Evolutionary conservation across 225 moss, liverwort and hornwort genomes (phyloP), one percentile per base, ranked within the genome.

Genomic region (Physcomitrium patens): DNA sequence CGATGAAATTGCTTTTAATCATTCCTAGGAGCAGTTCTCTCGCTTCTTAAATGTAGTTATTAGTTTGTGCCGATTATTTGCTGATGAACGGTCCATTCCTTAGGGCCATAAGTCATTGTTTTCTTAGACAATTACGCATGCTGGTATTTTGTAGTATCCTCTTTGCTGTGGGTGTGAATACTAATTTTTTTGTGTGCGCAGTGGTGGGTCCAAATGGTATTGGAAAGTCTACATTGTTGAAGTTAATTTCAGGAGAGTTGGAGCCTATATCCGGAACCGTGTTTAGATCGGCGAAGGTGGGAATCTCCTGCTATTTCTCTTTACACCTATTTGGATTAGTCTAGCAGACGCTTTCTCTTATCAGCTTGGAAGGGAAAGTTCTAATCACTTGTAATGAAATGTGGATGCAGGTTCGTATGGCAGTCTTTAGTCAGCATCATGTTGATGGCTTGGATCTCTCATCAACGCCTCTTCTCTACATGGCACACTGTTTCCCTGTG

Each of bases 171-270:
- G 43, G 22, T 57, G 17, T 70, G 48, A 46, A 69, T 73, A 70
- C 48, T 78, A 27, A 85, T 47, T 24, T 53, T 68, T 19, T n/a
- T 73, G 59, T 45, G 10, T n/a, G 53, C 46, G 63, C 80, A 96
- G 96, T 99, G 99, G 99, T 99, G 61, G 99, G 99, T 64, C 99
- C 99, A 9, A 99, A 99, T 60, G 99, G 99, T 71, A 99, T 99
- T 68, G 99, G 99, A 64, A 99, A 99, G 79, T 99, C 99, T 27
- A 99, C 99, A 43, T 78, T 99, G 74, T 63, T 99, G 73, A 99
- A 99, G 77, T 82, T 99, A 83, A 99, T 99, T 60, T 99, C 93
- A 45, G 99, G 99, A 72, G 99, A 95, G 81, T 75, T 99, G 87
- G 94, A 99, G 81, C 90, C 99, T 57, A 92, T 51, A 61, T 91